These are phyloP conservation scores for Mycosphaerella sp. DNA, from an alignment of 2,329 filamentous ascomycete species.

Conservation along the genomic window DNA sequence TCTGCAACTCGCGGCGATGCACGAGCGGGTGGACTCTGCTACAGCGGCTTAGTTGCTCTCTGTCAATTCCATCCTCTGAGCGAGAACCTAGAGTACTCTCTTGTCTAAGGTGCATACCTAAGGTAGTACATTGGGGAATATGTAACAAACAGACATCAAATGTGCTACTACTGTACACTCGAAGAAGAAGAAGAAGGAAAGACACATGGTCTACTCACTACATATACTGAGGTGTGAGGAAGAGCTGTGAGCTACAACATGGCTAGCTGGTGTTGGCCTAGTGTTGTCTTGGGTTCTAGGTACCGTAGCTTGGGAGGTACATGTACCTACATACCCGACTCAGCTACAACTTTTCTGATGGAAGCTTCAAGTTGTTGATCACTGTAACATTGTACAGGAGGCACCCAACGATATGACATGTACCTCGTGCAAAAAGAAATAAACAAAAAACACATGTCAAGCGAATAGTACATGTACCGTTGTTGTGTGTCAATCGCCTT, in stretches of 20 bases:
- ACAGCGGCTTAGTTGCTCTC: slow-evolving; percentile 8
- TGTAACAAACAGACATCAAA: neutral
- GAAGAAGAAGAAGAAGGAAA: neutral
- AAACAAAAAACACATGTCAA: neutral
- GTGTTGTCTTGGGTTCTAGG: too few relatives aligned
- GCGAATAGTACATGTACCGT: too few relatives aligned
- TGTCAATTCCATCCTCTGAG: slow-evolving; percentile 1
- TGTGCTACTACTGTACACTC: neutral
- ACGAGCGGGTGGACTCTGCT: slow-evolving; percentile 31
- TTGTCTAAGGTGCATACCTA: too few relatives aligned
- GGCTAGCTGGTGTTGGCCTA: neutral
- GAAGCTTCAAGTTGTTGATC: neutral
- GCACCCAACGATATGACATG: neutral
- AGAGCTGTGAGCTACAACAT: neutral
- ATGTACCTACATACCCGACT: too few relatives aligned
- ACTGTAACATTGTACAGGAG: neutral
- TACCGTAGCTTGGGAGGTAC: too few relatives aligned
- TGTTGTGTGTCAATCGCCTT: too few relatives aligned
- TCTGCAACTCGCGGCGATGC: slow-evolving; percentile 29
- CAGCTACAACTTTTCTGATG: too few relatives aligned
- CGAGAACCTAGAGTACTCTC: too few relatives aligned
- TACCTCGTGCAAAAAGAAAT: neutral
- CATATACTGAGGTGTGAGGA: neutral
- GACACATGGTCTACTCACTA: too few relatives aligned
- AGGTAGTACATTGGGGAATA: too few relatives aligned